phyloP scores from a whole-genome alignment of 495 filamentous ascomycete species.

The Aspergillus sclerotiicarbonarius region DNA sequence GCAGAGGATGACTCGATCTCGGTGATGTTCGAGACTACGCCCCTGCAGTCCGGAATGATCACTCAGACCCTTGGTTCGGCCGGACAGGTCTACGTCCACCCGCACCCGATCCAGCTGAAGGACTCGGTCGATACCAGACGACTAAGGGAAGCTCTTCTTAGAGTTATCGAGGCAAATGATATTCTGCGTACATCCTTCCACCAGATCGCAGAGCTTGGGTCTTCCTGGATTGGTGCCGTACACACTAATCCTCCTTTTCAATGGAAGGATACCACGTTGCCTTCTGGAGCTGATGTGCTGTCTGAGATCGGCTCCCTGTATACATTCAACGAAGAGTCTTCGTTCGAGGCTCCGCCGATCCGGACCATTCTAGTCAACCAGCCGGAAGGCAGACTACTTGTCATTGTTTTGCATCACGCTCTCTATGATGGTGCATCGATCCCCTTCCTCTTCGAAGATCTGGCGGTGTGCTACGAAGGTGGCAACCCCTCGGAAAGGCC shows the following conservation, averaged over 20 bases:
- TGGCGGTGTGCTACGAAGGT: conserved; percentile 41
- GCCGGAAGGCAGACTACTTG: conserved; percentile 23
- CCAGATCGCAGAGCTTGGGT: conserved; percentile 19
- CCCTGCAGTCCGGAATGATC: conserved; percentile 76
- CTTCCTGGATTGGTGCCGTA: conserved; percentile 26
- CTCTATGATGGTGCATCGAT: conserved; percentile 87
- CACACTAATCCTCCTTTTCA: conserved; percentile 19
- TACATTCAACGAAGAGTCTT: conserved; percentile 16
- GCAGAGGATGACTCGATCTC: conserved; percentile 61
- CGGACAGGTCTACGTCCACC: conserved; percentile 61
- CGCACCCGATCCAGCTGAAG: conserved; percentile 55
- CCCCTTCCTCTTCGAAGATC: conserved; percentile 59
- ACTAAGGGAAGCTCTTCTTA: conserved; percentile 49
- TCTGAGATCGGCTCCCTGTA: conserved; percentile 12
- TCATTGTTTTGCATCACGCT: conserved; percentile 67
- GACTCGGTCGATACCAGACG: conserved; percentile 32
- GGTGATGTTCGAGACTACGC: conserved; percentile 67
- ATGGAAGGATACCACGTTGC: conserved; percentile 21
- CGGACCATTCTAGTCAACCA: conserved; percentile 20
- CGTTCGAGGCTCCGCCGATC: conserved; percentile 21
- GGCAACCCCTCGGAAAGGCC: conserved; percentile 16
- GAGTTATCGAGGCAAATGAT: conserved; percentile 42
- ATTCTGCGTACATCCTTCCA: conserved; percentile 65
- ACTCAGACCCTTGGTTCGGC: conserved; percentile 54
- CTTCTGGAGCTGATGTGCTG: conserved; percentile 14